A percentile compares a stretch with the other conserved stretches of the same genome.
These are phyloP conservation scores for Penicillium alfredii DNA, from an alignment of 495 filamentous ascomycete genomes.

Conservation along the genomic window DNA sequence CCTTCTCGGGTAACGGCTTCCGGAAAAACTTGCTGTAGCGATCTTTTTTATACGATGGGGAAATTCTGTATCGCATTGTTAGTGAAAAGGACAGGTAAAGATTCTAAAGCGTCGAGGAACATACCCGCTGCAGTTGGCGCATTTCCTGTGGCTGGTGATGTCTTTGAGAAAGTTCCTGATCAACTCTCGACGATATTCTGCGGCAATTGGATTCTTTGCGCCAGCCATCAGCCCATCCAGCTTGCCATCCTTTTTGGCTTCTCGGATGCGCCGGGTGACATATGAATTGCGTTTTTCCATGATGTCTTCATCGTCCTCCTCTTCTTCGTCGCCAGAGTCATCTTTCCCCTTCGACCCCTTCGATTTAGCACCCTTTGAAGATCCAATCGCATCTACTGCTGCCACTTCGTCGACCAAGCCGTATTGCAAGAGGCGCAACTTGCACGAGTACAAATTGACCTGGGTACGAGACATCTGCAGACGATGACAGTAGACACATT, in stretches of 20 bases:
- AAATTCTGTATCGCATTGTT: conserved; percentile 45
- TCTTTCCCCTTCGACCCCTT: conserved; percentile 29
- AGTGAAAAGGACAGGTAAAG: conserved; percentile 5
- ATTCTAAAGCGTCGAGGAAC: conserved; percentile 12
- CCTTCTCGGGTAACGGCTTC: conserved; percentile 64
- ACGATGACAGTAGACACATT: conserved; percentile 84
- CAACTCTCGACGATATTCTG: conserved; percentile 64
- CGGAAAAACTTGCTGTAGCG: conserved; percentile 88
- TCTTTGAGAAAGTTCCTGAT: conserved; percentile 74
- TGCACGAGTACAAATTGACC: conserved; percentile 73
- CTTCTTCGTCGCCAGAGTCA: conserved; percentile 48
- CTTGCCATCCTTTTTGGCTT: conserved; percentile 40
- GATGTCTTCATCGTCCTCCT: conserved; percentile 56
- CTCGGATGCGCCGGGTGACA: conserved; percentile 59
- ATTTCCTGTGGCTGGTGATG: conserved; percentile 59
- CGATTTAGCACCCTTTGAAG: conserved; percentile 23
- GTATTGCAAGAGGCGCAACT: conserved; percentile 77
- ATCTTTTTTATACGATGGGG: conserved; percentile 78
- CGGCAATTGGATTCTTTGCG: conserved; percentile 74
- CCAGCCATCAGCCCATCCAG: conserved; percentile 48
- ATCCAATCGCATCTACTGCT: conserved; percentile 54
- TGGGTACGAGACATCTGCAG: conserved; percentile 68
- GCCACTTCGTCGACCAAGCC: conserved; percentile 72
- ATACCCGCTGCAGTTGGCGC: conserved; percentile 66
- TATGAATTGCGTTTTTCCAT: conserved; percentile 62